These are phyloP conservation scores for Gymnopilus dilepis DNA, from an alignment of 768 basidiomycete genomes.

Conservation along the genomic window DNA sequence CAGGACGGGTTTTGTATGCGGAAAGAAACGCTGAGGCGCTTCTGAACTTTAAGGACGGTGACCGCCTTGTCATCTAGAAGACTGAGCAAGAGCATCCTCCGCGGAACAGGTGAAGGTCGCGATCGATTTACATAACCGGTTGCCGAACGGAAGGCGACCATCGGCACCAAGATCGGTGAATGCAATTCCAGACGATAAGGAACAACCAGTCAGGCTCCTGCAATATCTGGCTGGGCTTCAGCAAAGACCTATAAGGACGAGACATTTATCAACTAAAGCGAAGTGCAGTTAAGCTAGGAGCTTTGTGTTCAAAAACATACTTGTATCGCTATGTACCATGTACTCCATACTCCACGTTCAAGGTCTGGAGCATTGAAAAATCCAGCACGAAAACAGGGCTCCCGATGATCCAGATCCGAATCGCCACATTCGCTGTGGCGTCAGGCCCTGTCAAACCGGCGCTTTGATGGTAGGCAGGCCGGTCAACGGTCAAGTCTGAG, in stretches of 20 bases:
- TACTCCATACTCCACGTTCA: background rate
- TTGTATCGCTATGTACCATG: no score
- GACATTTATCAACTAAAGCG: background rate
- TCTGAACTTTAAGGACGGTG: background rate
- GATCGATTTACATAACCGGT: constrained; percentile 2
- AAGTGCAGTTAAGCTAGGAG: background rate
- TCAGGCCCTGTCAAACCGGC: background rate
- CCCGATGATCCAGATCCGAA: background rate
- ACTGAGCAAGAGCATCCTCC: background rate
- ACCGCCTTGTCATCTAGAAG: background rate
- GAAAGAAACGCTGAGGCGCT: constrained; percentile 5
- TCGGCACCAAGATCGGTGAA: background rate
- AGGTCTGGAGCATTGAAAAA: no score
- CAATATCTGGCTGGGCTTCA: no score
- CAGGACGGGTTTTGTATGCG: constrained; percentile 10
- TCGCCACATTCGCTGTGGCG: background rate
- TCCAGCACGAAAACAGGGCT: background rate
- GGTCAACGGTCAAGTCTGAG: background rate
- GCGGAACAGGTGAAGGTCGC: background rate
- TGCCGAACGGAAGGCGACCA: background rate
- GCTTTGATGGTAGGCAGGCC: background rate
- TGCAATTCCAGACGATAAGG: background rate
- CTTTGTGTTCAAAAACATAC: background rate
- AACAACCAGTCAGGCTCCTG: background rate
- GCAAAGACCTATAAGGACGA: no score